Percentiles rank a stretch among this genome's conserved stretches.
These are phyloP conservation scores for Dipteronia dyeriana DNA, from an alignment of 345 rosid genomes.

Conservation along the genomic window DNA sequence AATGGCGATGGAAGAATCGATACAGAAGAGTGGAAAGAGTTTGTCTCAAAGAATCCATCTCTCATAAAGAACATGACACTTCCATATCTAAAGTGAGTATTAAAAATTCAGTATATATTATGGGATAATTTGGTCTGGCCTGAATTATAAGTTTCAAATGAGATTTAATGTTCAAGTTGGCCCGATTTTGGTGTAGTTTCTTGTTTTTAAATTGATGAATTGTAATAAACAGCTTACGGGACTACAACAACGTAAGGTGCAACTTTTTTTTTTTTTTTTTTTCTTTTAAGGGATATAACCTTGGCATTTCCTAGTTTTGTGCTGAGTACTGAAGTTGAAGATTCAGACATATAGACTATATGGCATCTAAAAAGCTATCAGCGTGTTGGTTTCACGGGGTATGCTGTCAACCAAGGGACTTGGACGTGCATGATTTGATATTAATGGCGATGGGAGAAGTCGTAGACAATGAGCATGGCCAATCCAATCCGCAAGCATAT, in stretches of 20 bases:
- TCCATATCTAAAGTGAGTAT: constrained; percentile 77
- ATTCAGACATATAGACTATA: constrained; percentile 37
- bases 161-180: not conserved
- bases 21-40: constrained; percentile 83
- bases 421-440: not conserved
- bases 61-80: constrained; percentile 93
- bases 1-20: constrained; percentile 84
- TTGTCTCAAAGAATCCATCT: constrained; percentile 70
- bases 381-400: not conserved
- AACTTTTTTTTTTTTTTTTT: constrained; percentile 10
- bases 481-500: not conserved
- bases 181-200: not conserved
- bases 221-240: not conserved
- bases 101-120: too few relatives aligned
- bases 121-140: not conserved
- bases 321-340: constrained; percentile 59
- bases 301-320: constrained; percentile 81
- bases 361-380: not conserved
- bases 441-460: not conserved
- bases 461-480: not conserved
- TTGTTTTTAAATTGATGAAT: not conserved
- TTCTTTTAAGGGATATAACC: constrained; percentile 77
- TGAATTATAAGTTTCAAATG: not conserved
- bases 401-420: not conserved
- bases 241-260: not conserved